Evolutionary conservation across 2,329 filamentous ascomycete genomes (phyloP).

Genomic region (Helminthosporium solani): DNA sequence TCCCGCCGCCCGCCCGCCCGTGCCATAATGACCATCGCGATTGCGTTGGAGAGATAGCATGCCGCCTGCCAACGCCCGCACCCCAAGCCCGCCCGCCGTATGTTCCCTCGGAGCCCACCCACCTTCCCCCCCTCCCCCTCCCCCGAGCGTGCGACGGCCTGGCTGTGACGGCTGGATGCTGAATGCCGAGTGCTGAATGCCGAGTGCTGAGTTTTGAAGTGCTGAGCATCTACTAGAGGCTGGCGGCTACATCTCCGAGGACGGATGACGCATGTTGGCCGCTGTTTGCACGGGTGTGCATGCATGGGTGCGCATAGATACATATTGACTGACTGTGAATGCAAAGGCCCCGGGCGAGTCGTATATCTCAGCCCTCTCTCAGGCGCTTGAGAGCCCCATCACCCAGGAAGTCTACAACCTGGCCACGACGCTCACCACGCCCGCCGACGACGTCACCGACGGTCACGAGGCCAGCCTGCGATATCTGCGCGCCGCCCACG

Average conservation of each 20-base stretch:
- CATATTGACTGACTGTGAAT: slow-evolving; percentile 22
- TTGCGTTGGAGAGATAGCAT: slow-evolving; percentile 15
- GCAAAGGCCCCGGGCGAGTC: slow-evolving; percentile 26
- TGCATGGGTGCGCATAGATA: not conserved
- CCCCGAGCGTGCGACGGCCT: no score
- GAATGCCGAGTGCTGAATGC: not conserved
- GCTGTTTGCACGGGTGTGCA: not conserved
- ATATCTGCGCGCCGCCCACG: slow-evolving; percentile 46
- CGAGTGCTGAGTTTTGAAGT: no score
- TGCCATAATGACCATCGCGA: slow-evolving; percentile 17
- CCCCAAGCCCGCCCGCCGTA: slow-evolving; percentile 20
- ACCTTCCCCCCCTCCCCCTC: not conserved
- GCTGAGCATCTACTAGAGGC: no score
- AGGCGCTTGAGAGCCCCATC: slow-evolving; percentile 49
- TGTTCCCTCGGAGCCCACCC: slow-evolving; percentile 3
- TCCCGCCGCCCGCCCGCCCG: not conserved
- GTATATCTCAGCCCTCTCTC: slow-evolving; percentile 51
- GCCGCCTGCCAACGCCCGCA: slow-evolving; percentile 40
- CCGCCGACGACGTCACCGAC: slow-evolving; percentile 26
- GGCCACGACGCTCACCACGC: slow-evolving; percentile 51
- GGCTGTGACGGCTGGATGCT: no score
- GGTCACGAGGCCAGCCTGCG: slow-evolving; percentile 28
- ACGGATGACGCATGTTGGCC: no score
- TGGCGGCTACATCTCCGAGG: no score
- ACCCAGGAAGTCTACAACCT: slow-evolving; percentile 47